Evolutionary conservation across 1,139 yeast genomes (phyloP), one percentile per base, ranked within the genome.

Genomic region (Kodamaea fungicola): DNA sequence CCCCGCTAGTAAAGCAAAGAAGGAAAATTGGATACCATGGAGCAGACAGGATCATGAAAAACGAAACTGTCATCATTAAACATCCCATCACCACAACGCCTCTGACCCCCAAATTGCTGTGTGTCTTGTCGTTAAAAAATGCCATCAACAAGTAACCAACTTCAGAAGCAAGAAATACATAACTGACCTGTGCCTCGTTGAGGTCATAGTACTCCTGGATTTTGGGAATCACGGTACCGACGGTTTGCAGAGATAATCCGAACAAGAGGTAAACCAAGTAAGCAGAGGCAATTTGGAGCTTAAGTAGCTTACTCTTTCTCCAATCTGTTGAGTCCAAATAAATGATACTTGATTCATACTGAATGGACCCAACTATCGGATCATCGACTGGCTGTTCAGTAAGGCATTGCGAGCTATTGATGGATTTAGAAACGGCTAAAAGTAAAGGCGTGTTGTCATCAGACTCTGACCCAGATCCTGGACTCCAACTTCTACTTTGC

Each of bases 191-290:
- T 6, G 59, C 43, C 44, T 80, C 76, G 43, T 71, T 62, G 5
- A 78, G 65, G 0, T 60, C 24, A 46, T 76, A 79, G 33, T 70
- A 52, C 3, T 52, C 53, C 39, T 76, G 71, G 22, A 78, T 46
- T 30, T 67, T 60, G 1, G 83, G 81, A 35, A 79, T 62, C 32
- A 78, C 54, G 0, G 83, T 67, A 0, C 84, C 84, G 9, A 77
- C 60, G 0, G 80, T 64, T 51, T 78, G 83, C 42, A 79, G 84
- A 2, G 71, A 65, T n/a, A 78, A 49, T 0, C 85, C 85, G 42
- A 76, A 59, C 4, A 75, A 46, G 2, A 64, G 53, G 46, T 77
- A 71, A 1, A 68, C 55, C 3, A 56, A 27, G 41, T 62, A 72
- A 0, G 70, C 54, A 0, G 69, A 50, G 0, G 61, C 2, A 13